Base-by-base conservation (phyloP, 371 early-diverging fungal species). In the Mucor saturninus region DNA sequence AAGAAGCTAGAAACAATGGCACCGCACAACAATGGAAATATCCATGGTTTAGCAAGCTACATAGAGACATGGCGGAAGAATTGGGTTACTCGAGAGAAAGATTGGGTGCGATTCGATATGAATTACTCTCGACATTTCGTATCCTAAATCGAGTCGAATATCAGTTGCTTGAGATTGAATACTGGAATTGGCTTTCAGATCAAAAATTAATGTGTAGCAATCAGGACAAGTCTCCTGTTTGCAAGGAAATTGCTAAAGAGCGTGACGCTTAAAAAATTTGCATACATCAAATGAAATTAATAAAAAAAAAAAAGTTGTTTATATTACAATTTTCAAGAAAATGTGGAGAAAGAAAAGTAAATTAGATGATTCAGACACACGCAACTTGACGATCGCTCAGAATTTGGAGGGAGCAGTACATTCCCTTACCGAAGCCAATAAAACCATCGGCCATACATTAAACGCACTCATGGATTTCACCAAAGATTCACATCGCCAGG, bases 151-250 rank as follows among this genome's bases (percentile, higher is more conserved):
- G 64, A 7, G 69, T 84, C 38, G 86, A 86, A 42, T 63, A 65
- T 38, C 69, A 79, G 15, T 15, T 84, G 21, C 52, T 83, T 45
- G 83, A 83, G 55, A 79, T 72, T 4, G 84, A 84, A 56, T 86
- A 81, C 53, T 71, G 75, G 68, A 86, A 86, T 43, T 86, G 86
- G 86, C 49, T 86, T 31, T 59, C 79, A 53, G 86, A 86, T 56
- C 77, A 80, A 26, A 60, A 67, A 11, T 39, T 77, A 6, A 67
- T 76, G 9, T 86, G 86, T 49, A 29, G 56, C 13, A 43, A 62
- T 13, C 26, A 21, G 7, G 29, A 42, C 0, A 50, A 29, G 50
- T 29, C 21, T 15, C 39, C 15, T 60, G 56, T 32, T 26, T 60
- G 49, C 39, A 38, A 40, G 30, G 50, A 28, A 50, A 8, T 50